Evolutionary conservation across 2,329 filamentous ascomycete species (phyloP).

Genomic region (Colletotrichum abscissum): DNA sequence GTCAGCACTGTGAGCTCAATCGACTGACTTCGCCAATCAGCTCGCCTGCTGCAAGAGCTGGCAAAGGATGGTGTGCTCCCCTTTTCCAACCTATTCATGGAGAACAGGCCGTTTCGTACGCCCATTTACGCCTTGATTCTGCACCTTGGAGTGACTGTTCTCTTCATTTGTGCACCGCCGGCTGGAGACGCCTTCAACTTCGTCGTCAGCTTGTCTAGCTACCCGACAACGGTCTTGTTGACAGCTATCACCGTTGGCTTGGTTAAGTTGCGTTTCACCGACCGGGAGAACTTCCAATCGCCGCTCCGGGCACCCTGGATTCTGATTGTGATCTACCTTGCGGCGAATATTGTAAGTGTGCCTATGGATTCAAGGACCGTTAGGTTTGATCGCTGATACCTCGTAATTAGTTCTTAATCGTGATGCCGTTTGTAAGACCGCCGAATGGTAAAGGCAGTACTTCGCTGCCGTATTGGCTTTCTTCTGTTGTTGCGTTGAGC

Average conservation of each 20-base stretch:
- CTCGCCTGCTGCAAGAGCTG: constrained; percentile 39
- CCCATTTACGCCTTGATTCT: constrained; percentile 37
- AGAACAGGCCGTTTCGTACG: constrained; percentile 40
- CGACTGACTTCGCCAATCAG: not conserved
- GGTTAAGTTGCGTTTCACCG: constrained; percentile 37
- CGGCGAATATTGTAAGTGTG: constrained; percentile 12
- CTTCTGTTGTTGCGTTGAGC: constrained; percentile 21
- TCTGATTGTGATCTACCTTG: constrained; percentile 30
- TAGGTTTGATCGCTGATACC: not conserved
- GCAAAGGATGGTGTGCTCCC: constrained; percentile 35
- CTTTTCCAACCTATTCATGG: constrained; percentile 41
- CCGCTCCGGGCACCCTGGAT: constrained; percentile 37
- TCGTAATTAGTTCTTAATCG: constrained; percentile 8
- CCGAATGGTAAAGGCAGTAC: constrained; percentile 29
- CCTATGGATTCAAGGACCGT: not conserved
- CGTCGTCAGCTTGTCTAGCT: constrained; percentile 38
- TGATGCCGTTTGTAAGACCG: constrained; percentile 29
- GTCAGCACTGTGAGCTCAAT: not conserved
- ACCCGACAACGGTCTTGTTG: constrained; percentile 36
- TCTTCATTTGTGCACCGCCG: constrained; percentile 40
- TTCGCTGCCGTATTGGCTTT: constrained; percentile 30
- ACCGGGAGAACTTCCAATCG: constrained; percentile 35
- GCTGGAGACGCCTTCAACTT: constrained; percentile 41
- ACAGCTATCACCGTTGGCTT: constrained; percentile 36
- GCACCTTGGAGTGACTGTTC: constrained; percentile 38